A percentile compares a stretch with the other conserved stretches of the same genome.
Evolutionary conservation across 768 basidiomycete genomes (phyloP).

Genomic region (Grammothele lineata): DNA sequence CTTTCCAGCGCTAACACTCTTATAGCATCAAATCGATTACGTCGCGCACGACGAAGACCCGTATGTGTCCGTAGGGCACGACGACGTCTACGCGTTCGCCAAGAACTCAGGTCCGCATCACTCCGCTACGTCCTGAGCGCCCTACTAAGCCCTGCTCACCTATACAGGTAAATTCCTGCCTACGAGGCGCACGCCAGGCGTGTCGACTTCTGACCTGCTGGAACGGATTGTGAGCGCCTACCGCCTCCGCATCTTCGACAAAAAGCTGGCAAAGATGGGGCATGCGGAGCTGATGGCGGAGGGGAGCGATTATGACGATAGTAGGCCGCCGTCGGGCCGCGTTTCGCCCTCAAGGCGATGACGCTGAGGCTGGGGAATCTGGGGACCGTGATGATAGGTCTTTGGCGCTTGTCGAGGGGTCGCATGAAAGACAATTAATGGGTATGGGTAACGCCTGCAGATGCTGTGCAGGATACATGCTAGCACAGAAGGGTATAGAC

Average conservation of each 20-base stretch:
- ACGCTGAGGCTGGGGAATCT: too few relatives aligned
- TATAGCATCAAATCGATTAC: constrained; percentile 80
- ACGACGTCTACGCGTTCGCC: constrained; percentile 81
- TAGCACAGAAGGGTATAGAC: too few relatives aligned
- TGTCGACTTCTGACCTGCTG: constrained; percentile 90
- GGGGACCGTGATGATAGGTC: too few relatives aligned
- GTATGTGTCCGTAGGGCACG: constrained; percentile 71
- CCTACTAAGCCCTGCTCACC: background rate
- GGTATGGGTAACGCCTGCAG: too few relatives aligned
- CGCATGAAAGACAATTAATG: too few relatives aligned
- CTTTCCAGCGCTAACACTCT: background rate
- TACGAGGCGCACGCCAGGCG: constrained; percentile 89
- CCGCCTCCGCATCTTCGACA: constrained; percentile 79
- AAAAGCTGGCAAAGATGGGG: constrained; percentile 88
- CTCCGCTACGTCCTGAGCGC: too few relatives aligned
- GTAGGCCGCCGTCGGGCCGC: constrained; percentile 12
- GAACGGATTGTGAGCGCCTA: constrained; percentile 91
- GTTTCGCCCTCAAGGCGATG: constrained; percentile 5
- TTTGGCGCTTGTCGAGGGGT: too few relatives aligned
- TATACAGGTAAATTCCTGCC: constrained; percentile 96
- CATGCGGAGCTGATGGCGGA: constrained; percentile 64
- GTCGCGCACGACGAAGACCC: constrained; percentile 95
- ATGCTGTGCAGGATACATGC: too few relatives aligned
- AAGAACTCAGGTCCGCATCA: constrained; percentile 60
- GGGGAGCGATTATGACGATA: constrained; percentile 34